Conservation (phyloP, 2,329 filamentous ascomycete species). For the Fusarium foetens region DNA sequence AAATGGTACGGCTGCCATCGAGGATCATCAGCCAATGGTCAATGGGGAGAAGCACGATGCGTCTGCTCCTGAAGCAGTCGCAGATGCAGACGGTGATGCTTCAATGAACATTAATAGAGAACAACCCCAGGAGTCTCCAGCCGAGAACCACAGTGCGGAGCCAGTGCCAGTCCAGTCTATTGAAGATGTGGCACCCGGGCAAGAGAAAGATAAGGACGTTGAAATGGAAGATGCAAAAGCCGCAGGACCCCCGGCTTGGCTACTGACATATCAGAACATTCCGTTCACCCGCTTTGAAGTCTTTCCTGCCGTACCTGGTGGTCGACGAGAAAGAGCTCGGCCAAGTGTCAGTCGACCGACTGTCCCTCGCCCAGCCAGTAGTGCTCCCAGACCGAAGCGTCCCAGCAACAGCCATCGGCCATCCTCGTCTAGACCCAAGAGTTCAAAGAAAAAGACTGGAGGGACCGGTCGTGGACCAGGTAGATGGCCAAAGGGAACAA, state of each 20-base stretch:
- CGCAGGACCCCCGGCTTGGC: slow-evolving; percentile 55
- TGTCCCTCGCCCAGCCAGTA: slow-evolving; percentile 50
- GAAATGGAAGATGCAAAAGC: slow-evolving; percentile 43
- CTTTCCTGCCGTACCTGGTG: slow-evolving; percentile 71
- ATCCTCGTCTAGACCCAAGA: slow-evolving; percentile 49
- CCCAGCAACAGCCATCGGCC: slow-evolving; percentile 46
- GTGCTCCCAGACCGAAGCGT: slow-evolving; percentile 53
- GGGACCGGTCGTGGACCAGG: slow-evolving; percentile 73
- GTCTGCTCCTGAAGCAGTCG: slow-evolving; percentile 1
- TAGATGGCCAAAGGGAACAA: slow-evolving; percentile 74
- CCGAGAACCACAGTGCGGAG: slow-evolving; percentile 40
- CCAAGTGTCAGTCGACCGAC: slow-evolving; percentile 53
- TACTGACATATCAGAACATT: slow-evolving; percentile 64
- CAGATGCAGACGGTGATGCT: background rate
- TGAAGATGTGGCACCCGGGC: slow-evolving; percentile 44
- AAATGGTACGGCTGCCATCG: slow-evolving; percentile 28
- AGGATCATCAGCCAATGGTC: slow-evolving; percentile 30
- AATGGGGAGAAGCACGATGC: slow-evolving; percentile 41
- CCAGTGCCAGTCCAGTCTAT: slow-evolving; percentile 46
- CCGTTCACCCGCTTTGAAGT: slow-evolving; percentile 80
- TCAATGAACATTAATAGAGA: slow-evolving; percentile 1
- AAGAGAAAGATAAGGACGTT: slow-evolving; percentile 49
- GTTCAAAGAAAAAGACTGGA: slow-evolving; percentile 63
- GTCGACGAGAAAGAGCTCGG: slow-evolving; percentile 60
- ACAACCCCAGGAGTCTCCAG: slow-evolving; percentile 12